Base-by-base conservation (phyloP, 1,284 basidiomycete species). In the Caloboletus firmus region DNA sequence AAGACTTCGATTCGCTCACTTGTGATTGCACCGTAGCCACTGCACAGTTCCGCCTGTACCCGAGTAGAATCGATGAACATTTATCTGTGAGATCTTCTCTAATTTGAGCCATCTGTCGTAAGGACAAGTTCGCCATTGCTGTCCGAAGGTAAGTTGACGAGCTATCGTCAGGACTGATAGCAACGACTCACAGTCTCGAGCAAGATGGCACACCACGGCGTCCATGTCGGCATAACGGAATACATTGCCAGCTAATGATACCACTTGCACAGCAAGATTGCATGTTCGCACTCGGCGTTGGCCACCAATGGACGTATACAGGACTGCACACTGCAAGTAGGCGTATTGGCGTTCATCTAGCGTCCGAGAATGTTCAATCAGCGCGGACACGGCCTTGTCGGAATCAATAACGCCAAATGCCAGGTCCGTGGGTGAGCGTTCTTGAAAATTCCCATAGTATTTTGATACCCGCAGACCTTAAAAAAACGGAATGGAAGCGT, bases 201-300 rank as follows among this genome's bases (percentile, higher is more conserved):
- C 76, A 59, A 93, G 73, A 67, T 89, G 79, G 31, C 85, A 81
- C 11, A 96, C 79, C 0, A 88, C 83, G 3, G 90, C 83, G 63
- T 99, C 96, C 76, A 95, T 81, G 72, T 99, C 97, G 24, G 95
- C 95, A 70, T 80, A 93, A 50, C 91, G 84, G 77, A 96, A 99
- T 6, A 99, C 87, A 66, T 93, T 97, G 17, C 88, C 93, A 12
- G 95, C 91, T 54, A 98, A 74, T 45, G 86, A 82, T 2, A 87
- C 90, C 2, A 95, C 85, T 30, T 87, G 87, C 48, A 98, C 71
- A 0, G 89, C 89, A 20, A 98, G 74, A 66, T 99, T 99, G 68
- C 89, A 82, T 42, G 87, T 84, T 50, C 97, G 79, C 34, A 98
- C 95, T 55, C 94, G 79, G 28, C 97, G 80, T 68, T 93, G 80